Evolutionary conservation across 768 basidiomycete genomes (phyloP), one percentile per base, ranked within the genome.

Genomic region (Chalciporus chontae): DNA sequence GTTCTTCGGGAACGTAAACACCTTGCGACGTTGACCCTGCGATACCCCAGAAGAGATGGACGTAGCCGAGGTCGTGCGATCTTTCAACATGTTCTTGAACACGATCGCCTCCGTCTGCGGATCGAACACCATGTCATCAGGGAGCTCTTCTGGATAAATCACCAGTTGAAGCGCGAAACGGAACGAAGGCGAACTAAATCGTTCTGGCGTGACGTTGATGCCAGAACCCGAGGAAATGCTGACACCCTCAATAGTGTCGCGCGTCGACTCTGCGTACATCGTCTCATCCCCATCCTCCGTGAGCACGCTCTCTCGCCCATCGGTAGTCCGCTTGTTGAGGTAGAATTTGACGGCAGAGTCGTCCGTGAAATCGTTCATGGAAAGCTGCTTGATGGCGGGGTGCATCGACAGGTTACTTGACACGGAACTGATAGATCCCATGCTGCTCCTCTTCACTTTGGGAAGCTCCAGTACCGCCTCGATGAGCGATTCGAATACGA

Each of bases 301-400:
- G 37, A 73, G 68, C 0, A 72, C 69, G 44, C 69, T 76, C 45
- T 77, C 77, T 39, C 77, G 77, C 14, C 66, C 64, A 8, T 76
- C 70, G 24, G 69, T 65, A 5, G 69, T 61, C 23, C 78, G 73
- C 47, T 90, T 75, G 66, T 97, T 93, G 55, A 98, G 69, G 69
- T 96, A 99, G 69, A 98, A 88, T 69, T 97, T 98, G 70, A 98
- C 94, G 0, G 87, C 85, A 4, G 94, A 93, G 64, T 98, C 96
- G 58, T 99, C 96, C 38, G 90, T 90, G 63, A 94, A 98, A 65
- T 98, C 96, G 60, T 94, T 96, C 92, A 96, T 95, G 40, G 89
- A 83, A 36, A 98, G 73, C 64, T 89, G 90, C 63, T 83, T 85
- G 69, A 98, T 99, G 14, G 96, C 94, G 15, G 95, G 94, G 63